Percentiles rank a stretch among this genome's conserved stretches.
Conservation (phyloP, 768 basidiomycete species). For the Mycena galopus region DNA sequence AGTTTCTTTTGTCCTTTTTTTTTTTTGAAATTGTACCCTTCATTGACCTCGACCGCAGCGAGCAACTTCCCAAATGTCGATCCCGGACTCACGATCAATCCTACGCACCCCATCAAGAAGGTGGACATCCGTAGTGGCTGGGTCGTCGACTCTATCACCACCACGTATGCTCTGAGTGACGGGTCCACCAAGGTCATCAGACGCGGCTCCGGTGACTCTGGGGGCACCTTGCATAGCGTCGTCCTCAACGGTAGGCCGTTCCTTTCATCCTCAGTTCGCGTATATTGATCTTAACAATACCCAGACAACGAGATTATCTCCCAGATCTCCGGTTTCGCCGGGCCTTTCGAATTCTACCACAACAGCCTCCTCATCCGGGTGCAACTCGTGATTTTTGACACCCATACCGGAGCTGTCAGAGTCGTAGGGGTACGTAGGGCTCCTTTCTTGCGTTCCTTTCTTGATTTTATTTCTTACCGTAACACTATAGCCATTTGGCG, state of each 20-base stretch:
- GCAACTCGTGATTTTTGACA: slow-evolving; percentile 5
- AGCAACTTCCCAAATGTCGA: slow-evolving; percentile 21
- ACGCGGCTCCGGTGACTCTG: not conserved
- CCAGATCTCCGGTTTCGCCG: slow-evolving; percentile 21
- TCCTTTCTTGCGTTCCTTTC: not conserved
- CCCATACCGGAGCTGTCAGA: not conserved
- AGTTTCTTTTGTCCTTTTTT: not conserved
- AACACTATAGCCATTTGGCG: slow-evolving; percentile 16
- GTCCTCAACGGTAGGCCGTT: slow-evolving; percentile 5
- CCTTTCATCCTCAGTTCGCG: not conserved
- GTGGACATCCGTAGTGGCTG: slow-evolving; percentile 16
- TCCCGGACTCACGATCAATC: slow-evolving; percentile 14
- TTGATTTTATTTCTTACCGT: not conserved
- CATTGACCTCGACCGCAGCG: slow-evolving; percentile 11
- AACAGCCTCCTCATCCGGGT: slow-evolving; percentile 15
- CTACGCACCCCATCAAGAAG: slow-evolving; percentile 24
- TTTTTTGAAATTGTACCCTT: not conserved
- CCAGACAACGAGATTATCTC: slow-evolving; percentile 18
- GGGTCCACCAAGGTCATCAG: slow-evolving; percentile 18
- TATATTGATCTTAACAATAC: not conserved
- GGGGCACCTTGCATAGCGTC: not conserved
- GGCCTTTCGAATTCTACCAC: slow-evolving; percentile 2
- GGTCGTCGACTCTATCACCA: slow-evolving; percentile 17
- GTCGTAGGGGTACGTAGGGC: not conserved
- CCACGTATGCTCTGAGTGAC: slow-evolving; percentile 26